Evolutionary conservation across 116 monocot species (phyloP), one percentile per base, ranked within the genome.

Genomic region (Iris pallida): DNA sequence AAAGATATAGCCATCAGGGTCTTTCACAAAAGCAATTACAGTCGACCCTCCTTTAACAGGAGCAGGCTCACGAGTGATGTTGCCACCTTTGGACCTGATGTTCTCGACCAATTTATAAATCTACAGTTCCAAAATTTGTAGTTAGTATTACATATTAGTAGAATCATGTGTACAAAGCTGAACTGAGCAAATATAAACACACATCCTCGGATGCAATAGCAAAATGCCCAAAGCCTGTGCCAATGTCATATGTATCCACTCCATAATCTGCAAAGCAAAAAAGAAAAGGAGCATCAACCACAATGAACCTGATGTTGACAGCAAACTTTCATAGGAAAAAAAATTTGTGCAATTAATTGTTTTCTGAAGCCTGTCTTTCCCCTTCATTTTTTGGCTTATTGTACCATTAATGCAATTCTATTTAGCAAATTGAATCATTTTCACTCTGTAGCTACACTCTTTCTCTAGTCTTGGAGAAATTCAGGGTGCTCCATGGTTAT

Each of bases 181-280:
- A 5, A 51, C 40, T 8, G 4, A 46, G 14, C 55, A 61, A 61
- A 79, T 15, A 62, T 20, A 72, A 74, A 13, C 85, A 83, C 86
- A 92, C 92, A 79, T 92, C 92, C 65, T 92, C 92, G 19, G 88
- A 83, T 20, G 89, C 92, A 65, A 92, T 70, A 43, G 88, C 92
- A 79, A 92, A 92, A 55, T 92, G 92, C 46, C 92, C 92, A 68
- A 92, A 92, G 19, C 79, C 92, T 47, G 81, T 64, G 11, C 92
- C 92, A 55, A 88, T 83, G 54, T 92, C 88, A 79, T 92, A 92
- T 10, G 76, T 74, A 53, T 92, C 77, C 10, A 92, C 81, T 45
- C 92, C 89, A 77, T 92, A 92, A 58, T 92, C 89, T 92, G 92
- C 61, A 42, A 76, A 66, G 13, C 7, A 51, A 51, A 51, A 51